phyloP scores from a whole-genome alignment of 164 flowering plant species.

The Umbilicus rupestris region DNA sequence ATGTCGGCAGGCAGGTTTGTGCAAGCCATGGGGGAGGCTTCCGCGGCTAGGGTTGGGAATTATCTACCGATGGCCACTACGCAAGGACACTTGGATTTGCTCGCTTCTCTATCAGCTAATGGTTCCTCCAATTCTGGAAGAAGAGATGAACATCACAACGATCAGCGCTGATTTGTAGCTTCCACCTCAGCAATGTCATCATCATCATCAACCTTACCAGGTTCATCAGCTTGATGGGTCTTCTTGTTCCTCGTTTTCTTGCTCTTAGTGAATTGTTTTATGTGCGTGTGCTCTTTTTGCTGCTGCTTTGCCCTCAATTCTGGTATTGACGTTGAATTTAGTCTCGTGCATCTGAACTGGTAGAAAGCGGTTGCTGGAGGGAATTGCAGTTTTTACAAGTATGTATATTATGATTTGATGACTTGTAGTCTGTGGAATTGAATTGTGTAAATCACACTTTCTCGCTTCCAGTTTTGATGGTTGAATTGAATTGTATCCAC shows the following conservation, averaged over 20 bases:
- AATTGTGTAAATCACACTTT: too few relatives aligned
- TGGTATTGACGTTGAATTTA: too few relatives aligned
- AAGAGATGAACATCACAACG: conserved; percentile 7
- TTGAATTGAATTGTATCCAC: too few relatives aligned
- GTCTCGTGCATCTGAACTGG: too few relatives aligned
- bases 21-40: conserved; percentile 54
- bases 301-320: not conserved
- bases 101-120: conserved; percentile 49
- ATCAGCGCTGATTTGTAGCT: not conserved
- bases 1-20: conserved; percentile 26
- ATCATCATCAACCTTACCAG: too few relatives aligned
- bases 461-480: too few relatives aligned
- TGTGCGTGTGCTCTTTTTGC: conserved; percentile 3
- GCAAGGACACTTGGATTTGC: conserved; percentile 64
- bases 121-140: not conserved
- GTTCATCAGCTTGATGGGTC: too few relatives aligned
- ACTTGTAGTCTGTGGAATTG: too few relatives aligned
- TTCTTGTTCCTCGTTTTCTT: not conserved
- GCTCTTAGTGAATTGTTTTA: not conserved
- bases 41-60: conserved; percentile 67
- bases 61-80: conserved; percentile 46
- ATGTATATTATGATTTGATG: too few relatives aligned
- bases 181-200: not conserved
- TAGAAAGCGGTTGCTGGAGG: too few relatives aligned
- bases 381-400: too few relatives aligned